These are phyloP conservation scores for Salisapilia sapeloensis DNA, from an alignment of 352 stramenopile species.

Conservation along the genomic window DNA sequence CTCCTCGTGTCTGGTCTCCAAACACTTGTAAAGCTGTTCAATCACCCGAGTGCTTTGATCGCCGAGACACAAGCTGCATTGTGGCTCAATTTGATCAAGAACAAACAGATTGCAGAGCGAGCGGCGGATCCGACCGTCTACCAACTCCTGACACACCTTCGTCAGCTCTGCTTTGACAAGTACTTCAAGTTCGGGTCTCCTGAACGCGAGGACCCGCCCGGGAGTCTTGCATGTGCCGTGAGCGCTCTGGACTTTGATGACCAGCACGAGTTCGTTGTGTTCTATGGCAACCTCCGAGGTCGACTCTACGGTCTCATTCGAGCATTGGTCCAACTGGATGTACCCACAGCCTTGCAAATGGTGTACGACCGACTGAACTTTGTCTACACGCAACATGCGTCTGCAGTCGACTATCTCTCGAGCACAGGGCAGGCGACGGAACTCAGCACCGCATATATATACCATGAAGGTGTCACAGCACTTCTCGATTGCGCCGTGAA, in stretches of 20 bases:
- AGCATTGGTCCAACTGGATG: conserved; percentile 35
- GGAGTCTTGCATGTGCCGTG: conserved; percentile 16
- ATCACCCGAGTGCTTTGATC: conserved; percentile 46
- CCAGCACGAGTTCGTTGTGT: conserved; percentile 45
- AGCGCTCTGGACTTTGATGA: conserved; percentile 59
- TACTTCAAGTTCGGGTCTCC: conserved; percentile 66
- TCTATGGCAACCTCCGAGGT: conserved; percentile 65
- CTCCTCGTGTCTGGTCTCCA: conserved; percentile 23
- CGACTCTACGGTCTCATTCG: conserved; percentile 64
- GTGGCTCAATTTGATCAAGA: conserved; percentile 58
- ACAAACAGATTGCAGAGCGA: conserved; percentile 14
- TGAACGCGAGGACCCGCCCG: conserved; percentile 22
- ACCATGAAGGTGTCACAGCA: conserved; percentile 57
- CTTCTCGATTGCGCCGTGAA: conserved; percentile 64
- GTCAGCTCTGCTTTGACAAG: conserved; percentile 50
- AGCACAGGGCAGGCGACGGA: conserved; percentile 33
- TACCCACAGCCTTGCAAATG: conserved; percentile 24
- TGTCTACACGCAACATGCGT: conserved; percentile 24
- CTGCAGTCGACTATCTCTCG: conserved; percentile 30
- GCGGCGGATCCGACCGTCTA: conserved; percentile 15
- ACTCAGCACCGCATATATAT: conserved; percentile 41
- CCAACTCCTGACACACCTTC: conserved; percentile 23
- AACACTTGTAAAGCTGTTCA: conserved; percentile 34
- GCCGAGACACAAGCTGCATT: conserved; percentile 56
- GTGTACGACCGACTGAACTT: conserved; percentile 38